phyloP scores from a whole-genome alignment of 2,329 filamentous ascomycete species.

The Nemania sp. region DNA sequence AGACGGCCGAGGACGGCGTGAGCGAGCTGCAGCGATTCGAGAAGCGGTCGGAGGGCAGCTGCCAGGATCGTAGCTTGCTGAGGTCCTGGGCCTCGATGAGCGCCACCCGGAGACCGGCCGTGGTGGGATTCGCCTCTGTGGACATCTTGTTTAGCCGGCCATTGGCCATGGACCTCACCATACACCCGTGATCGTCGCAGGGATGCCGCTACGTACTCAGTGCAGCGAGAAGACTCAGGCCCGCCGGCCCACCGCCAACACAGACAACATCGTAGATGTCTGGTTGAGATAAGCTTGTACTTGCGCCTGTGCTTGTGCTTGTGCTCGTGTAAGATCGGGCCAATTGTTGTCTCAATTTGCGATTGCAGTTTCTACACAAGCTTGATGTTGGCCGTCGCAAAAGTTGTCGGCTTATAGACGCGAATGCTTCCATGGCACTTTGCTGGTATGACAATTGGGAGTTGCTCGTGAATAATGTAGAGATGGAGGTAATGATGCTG shows the following conservation, averaged over 20 bases:
- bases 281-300: slow-evolving; percentile 51
- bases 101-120: slow-evolving; percentile 78
- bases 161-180: background rate
- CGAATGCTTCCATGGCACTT: slow-evolving; percentile 33
- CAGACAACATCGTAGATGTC: slow-evolving; percentile 94
- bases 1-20: slow-evolving; percentile 83
- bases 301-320: too few species aligned
- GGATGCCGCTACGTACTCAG: slow-evolving; percentile 61
- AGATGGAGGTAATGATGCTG: too few species aligned
- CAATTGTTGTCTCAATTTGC: slow-evolving; percentile 41
- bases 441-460: background rate
- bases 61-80: slow-evolving; percentile 66
- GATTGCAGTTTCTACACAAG: slow-evolving; percentile 53
- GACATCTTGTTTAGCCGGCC: slow-evolving; percentile 10
- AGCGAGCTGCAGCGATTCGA: slow-evolving; percentile 96
- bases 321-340: slow-evolving; percentile 49
- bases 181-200: too few species aligned
- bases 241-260: slow-evolving; percentile 86
- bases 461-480: too few species aligned
- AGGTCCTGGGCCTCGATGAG: slow-evolving; percentile 91
- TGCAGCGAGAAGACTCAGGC: slow-evolving; percentile 78
- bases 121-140: slow-evolving; percentile 74
- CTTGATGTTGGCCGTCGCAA: slow-evolving; percentile 27
- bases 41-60: slow-evolving; percentile 68
- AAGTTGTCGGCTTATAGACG: slow-evolving; percentile 27